Evolutionary conservation across 2,329 filamentous ascomycete genomes (phyloP).

Genomic region (Apiospora sp.): DNA sequence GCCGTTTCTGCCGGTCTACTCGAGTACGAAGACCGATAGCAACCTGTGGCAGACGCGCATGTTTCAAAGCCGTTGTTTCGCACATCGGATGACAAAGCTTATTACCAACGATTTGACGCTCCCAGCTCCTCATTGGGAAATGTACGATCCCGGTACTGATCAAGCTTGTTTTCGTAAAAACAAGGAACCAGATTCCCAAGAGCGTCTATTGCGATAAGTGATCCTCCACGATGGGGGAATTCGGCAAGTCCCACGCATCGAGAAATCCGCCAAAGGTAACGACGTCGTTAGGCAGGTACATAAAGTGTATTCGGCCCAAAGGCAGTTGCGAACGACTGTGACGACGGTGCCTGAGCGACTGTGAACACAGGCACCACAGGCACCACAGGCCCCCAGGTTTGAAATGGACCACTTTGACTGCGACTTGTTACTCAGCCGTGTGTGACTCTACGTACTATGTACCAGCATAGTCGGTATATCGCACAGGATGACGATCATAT

Average conservation of each 20-base stretch:
- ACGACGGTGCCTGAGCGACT: background rate
- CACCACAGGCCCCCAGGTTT: background rate
- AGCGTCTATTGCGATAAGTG: background rate
- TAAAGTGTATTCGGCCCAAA: background rate
- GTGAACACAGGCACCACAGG: no score
- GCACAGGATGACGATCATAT: background rate
- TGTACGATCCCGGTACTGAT: background rate
- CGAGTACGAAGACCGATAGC: background rate
- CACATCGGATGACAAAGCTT: background rate
- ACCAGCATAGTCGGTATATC: background rate
- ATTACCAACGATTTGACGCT: background rate
- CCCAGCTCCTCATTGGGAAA: background rate
- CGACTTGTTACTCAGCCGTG: background rate
- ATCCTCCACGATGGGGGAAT: no score
- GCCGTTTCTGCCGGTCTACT: background rate
- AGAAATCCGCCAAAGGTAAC: no score
- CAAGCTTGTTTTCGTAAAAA: background rate
- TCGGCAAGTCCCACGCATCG: no score
- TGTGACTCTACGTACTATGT: background rate
- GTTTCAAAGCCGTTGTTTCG: constrained; percentile 6
- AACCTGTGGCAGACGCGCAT: background rate
- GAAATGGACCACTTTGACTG: background rate
- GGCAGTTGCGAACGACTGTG: background rate
- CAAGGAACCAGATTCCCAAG: background rate
- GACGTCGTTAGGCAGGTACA: no score